Evolutionary conservation across 805 yeast genomes (phyloP).

Genomic region (Starmerella gropengiesseri): DNA sequence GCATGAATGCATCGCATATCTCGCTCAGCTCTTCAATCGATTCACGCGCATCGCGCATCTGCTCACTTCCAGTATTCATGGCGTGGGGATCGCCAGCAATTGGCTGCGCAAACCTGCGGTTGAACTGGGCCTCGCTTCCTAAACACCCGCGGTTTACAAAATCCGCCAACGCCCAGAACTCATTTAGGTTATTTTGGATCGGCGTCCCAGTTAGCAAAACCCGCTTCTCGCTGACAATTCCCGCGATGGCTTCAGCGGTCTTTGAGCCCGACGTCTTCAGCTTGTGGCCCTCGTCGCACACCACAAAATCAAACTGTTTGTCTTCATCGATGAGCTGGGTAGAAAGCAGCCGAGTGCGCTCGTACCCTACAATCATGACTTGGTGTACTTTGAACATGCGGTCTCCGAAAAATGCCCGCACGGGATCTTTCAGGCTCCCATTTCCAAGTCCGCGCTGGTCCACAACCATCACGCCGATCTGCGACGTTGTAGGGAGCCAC

Average conservation of each 20-base stretch:
- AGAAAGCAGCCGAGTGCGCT: conserved; percentile 48
- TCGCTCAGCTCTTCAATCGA: conserved; percentile 53
- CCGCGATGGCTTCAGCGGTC: conserved; percentile 50
- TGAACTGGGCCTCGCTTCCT: conserved; percentile 45
- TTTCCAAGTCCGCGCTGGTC: conserved; percentile 32
- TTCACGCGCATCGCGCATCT: conserved; percentile 46
- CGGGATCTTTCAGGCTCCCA: conserved; percentile 16
- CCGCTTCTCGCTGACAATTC: conserved; percentile 44
- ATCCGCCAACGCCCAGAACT: conserved; percentile 68
- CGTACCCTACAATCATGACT: conserved; percentile 79
- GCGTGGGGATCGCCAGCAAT: conserved; percentile 31
- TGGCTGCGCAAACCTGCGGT: conserved; percentile 50
- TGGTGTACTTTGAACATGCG: conserved; percentile 64
- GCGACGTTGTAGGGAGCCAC: conserved; percentile 54
- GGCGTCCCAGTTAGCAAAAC: conserved; percentile 81
- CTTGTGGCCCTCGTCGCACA: conserved; percentile 95
- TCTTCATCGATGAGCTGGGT: background rate
- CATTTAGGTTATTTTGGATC: conserved; percentile 80
- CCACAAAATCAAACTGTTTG: conserved; percentile 48
- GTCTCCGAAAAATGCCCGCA: conserved; percentile 33
- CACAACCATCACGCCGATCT: conserved; percentile 54
- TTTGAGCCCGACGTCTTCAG: conserved; percentile 67
- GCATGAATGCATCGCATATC: conserved; percentile 53
- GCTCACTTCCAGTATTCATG: conserved; percentile 24
- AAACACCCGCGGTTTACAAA: conserved; percentile 77